Percentiles rank a stretch among this genome's conserved stretches.
phyloP scores from a whole-genome alignment of 192 early-diverging fungal genomes.

The Backusella westeae region DNA sequence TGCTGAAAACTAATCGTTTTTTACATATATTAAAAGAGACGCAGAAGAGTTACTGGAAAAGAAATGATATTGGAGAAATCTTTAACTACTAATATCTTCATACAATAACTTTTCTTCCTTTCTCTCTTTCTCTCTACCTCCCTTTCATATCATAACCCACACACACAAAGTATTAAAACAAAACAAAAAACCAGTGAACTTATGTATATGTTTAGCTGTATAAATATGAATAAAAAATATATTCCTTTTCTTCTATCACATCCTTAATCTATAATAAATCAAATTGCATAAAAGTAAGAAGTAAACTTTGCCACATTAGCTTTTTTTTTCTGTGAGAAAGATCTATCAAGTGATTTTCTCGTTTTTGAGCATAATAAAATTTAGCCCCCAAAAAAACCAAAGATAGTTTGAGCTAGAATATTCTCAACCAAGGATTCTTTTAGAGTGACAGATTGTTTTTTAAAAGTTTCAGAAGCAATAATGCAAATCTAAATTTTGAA shows the following conservation, averaged over 20 bases:
- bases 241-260: background rate
- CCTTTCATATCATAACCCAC: background rate
- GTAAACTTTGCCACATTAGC: background rate
- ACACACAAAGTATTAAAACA: background rate
- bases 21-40: background rate
- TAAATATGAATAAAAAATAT: background rate
- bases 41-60: background rate
- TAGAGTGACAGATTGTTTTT: background rate
- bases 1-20: background rate
- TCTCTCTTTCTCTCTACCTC: background rate
- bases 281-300: background rate
- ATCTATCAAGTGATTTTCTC: background rate
- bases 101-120: background rate
- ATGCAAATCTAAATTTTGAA: background rate
- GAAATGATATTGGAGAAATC: background rate
- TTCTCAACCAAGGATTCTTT: background rate
- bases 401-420: background rate
- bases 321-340: background rate
- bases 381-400: background rate
- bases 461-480: background rate
- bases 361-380: background rate
- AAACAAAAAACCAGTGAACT: background rate
- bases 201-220: background rate
- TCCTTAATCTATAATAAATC: background rate
- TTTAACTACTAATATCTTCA: background rate